phyloP scores from a whole-genome alignment of 371 early-diverging fungal species.

The Mucor plumbeus region DNA sequence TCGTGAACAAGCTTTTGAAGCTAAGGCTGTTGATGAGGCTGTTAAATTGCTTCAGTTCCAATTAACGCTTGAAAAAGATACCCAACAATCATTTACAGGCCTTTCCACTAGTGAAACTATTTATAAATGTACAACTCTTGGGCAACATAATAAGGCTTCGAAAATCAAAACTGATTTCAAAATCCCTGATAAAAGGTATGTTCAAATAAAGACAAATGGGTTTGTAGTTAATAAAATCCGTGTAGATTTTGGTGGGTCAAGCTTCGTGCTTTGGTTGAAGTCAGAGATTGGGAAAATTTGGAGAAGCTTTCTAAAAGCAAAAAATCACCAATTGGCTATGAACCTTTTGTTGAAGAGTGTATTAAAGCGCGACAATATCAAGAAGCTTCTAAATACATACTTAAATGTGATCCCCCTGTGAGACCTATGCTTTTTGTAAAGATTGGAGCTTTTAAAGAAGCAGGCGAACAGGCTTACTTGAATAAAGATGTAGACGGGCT shows the following conservation, averaged over 20 bases:
- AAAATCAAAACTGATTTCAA: constrained; percentile 86
- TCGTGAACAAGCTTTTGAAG: constrained; percentile 73
- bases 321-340: constrained; percentile 86
- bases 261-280: constrained; percentile 80
- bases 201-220: neutral
- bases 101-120: constrained; percentile 87
- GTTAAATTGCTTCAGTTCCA: constrained; percentile 79
- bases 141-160: constrained; percentile 72
- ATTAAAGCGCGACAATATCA: constrained; percentile 76
- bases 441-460: constrained; percentile 80
- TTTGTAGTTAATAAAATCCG: neutral
- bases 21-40: constrained; percentile 80
- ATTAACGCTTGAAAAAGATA: constrained; percentile 73
- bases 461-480: constrained; percentile 74
- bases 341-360: constrained; percentile 87
- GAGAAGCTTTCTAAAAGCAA: constrained; percentile 81
- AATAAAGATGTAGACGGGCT: constrained; percentile 72
- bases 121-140: constrained; percentile 75
- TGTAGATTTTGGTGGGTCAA: constrained; percentile 85
- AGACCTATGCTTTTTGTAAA: constrained; percentile 75
- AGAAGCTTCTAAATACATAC: constrained; percentile 82
- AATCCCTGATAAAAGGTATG: constrained; percentile 83
- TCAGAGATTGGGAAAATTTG: constrained; percentile 86
- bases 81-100: constrained; percentile 70
- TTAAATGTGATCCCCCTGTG: constrained; percentile 71